Base-by-base conservation (phyloP, 2,329 filamentous ascomycete species). In the Lachnellula arida region DNA sequence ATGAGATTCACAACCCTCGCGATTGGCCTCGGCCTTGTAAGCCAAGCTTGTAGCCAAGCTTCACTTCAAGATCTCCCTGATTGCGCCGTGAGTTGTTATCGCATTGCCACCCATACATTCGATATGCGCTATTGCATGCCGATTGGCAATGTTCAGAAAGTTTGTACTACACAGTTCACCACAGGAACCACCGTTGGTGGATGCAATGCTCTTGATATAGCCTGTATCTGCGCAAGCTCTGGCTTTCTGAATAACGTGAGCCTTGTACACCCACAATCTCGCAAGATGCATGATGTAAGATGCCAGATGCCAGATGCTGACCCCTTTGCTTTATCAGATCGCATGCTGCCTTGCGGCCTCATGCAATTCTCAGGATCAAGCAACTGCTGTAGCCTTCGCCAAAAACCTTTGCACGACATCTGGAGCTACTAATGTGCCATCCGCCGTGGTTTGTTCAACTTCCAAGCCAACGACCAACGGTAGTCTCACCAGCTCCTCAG, bases 41-140 rank as follows among this genome's bases (percentile, higher is more conserved):
- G 77, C 72, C 72, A 84, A 57, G 76, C 79, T 60, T 71, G 4
- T 32, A 32, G 28, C 28, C 28, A 74, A 59, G 79, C 79, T 40
- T 80, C 82, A 64, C 65, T 77, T 55, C 62, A 66, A 32, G 66
- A 64, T 40, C 75, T 81, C 49, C 84, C 81, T 15, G 57, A 60
- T 9, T 86, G 78, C 64, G 81, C 82, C 61, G 82, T 85, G 75
- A 66, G 80, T 76, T 39, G 19, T 34, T 32, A 19, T 23, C 14
- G 22, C 23, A 15, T 22, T 32, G 25, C 44, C 23, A 22, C n/a
- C n/a, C 6, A 23, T 23, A 7, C 9, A 32, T 32, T 32, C 28
- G 9, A 12, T 32, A 2, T 12, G 28, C 9, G 28, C 28, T 9
- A 32, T 32, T 9, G 28, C 28, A 9, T 32, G 28, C 28, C 4